Conservation (phyloP, 768 basidiomycete genomes). For the Serpula lacrymans region DNA sequence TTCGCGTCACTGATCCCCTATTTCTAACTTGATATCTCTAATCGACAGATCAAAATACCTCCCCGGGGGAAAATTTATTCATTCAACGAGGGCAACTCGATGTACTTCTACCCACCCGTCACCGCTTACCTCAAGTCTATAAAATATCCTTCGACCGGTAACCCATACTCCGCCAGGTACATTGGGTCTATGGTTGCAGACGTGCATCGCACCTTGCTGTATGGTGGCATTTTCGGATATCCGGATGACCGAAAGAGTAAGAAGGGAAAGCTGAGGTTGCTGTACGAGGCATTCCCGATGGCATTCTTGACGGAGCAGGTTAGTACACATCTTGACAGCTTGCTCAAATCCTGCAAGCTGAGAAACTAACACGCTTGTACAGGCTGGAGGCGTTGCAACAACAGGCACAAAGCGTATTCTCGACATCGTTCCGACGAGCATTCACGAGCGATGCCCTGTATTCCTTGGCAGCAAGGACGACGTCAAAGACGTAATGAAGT, state of each 20-base stretch:
- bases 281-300: constrained; percentile 99
- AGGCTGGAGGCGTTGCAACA: constrained; percentile 96
- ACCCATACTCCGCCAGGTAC: constrained; percentile 88
- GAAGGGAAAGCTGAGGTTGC: constrained; percentile 87
- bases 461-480: constrained; percentile 95
- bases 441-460: constrained; percentile 91
- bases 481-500: constrained; percentile 85
- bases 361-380: constrained; percentile 12
- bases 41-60: constrained; percentile 81
- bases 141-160: constrained; percentile 77
- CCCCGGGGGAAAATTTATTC: constrained; percentile 97
- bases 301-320: constrained; percentile 93
- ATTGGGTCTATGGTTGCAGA: constrained; percentile 99
- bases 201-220: constrained; percentile 92
- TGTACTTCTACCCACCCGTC: constrained; percentile 88
- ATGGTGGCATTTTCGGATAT: constrained; percentile 98
- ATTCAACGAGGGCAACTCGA: constrained; percentile 97
- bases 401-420: constrained; percentile 93
- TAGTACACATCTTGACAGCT: constrained; percentile 10
- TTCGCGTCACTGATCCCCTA: constrained; percentile 3
- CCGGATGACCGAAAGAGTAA: constrained; percentile 98
- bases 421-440: constrained; percentile 81
- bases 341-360: neutral
- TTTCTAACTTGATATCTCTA: constrained; percentile 5
- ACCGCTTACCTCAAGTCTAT: constrained; percentile 82